Evolutionary conservation across 768 basidiomycete genomes (phyloP), one percentile per base, ranked within the genome.

Genomic region (Tremella fuciformis): DNA sequence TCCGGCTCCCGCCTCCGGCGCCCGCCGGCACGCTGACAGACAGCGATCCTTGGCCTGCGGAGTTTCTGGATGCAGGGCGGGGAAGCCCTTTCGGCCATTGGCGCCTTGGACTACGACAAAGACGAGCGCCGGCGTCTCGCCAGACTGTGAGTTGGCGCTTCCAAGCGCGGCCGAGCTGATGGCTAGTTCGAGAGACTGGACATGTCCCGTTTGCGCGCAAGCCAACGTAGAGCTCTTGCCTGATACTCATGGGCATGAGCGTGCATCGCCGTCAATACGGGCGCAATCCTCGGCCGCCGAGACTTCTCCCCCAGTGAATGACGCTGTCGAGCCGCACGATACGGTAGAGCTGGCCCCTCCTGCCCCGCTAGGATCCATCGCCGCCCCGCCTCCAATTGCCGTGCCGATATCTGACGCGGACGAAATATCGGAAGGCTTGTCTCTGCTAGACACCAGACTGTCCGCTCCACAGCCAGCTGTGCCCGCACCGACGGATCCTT

Each of bases 51-150:
- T 1, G 79, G 78, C 0, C 64, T 80, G 24, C 63, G 67, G 29
- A 67, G 74, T 13, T 80, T 80, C 65, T 78, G 78, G 76, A 75
- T 70, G 55, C 70, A 72, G 52, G 51, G 55, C 19, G 73, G 74
- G 15, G 66, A 76, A 58, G 73, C 73, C 1, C 48, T 74, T 8
- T 64, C 67, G 1, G 75, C 71, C 0, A 71, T 77, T 40, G 77
- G 77, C 1, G 73, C 70, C 2, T 50, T 78, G 39, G 72, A 78
- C 44, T 65, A 55, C 29, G 58, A 66, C 6, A 70, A 69, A 54
- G 74, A 73, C 13, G 77, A 77, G 50, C 59, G 73, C 48, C 66
- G 57, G 50, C 62, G 76, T 24, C 57, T 78, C 26, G 77, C 77
- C 1, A 67, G 63, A 48, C 49, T 72, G 67, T 74, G 49, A 60